Base-by-base conservation (phyloP, 805 yeast species). In the Komagataella phaffii region DNA sequence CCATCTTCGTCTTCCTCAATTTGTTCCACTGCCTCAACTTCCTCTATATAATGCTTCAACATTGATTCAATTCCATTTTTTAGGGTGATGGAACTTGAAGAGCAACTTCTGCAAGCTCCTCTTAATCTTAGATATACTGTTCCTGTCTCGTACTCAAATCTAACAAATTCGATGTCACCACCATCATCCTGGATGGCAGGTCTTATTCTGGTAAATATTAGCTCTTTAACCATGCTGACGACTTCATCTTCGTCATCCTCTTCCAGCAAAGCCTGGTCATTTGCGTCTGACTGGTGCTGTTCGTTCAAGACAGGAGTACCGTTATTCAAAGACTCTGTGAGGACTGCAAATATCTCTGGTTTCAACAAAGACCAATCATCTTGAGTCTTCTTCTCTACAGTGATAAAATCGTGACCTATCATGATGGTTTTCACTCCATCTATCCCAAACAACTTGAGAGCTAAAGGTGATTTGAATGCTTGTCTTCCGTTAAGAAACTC, bases 101-200 rank as follows among this genome's bases (percentile, higher is more conserved):
- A 88, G 60, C 99, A 93, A 1, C 95, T 79, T 51, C 95, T 83
- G 69, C 99, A 93, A 6, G 99, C 98, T 49, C 99, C 99, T 59
- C 88, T 90, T 48, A 93, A 72, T 64, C 86, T 88, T 59, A 93
- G 77, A 64, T 80, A 86, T 6, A 95, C 98, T 12, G 85, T 81
- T 1, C 99, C 99, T 0, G 85, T 75, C 53, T 83, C 87, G 56
- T 85, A 88, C 53, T 87, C 88, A 63, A 87, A 90, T 5, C 88
- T 93, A 53, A 86, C 77, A 64, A 81, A 95, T 59, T 88, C 90
- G 55, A 93, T 83, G 62, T 93, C 98, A 40, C 99, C 99, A 55
- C 99, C 99, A 61, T 93, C 99, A 61, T 93, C 99, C 69, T 89
- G 96, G 53, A 93, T 89, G 1, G 98, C 96, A 1, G 99, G 99